These are phyloP conservation scores for Phlebopus sp. DNA, from an alignment of 1,284 basidiomycete species.

Conservation along the genomic window DNA sequence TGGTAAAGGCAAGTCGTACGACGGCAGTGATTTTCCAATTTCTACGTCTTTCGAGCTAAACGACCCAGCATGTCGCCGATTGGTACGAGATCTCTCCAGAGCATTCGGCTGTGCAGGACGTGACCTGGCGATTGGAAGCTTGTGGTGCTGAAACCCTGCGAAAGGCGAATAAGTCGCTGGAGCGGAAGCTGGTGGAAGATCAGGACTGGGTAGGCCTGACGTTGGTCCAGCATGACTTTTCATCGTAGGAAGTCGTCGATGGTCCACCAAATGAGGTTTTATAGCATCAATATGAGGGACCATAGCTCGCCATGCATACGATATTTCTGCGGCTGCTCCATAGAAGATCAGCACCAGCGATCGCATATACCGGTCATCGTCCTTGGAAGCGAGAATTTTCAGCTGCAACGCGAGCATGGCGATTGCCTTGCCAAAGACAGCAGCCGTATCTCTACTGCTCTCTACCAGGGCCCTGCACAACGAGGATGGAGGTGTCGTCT, in stretches of 20 bases:
- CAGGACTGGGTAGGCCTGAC: constrained; percentile 12
- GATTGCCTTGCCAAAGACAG: constrained; percentile 84
- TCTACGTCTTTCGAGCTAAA: constrained; percentile 92
- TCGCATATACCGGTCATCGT: constrained; percentile 86
- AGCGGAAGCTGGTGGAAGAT: constrained; percentile 18
- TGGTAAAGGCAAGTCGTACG: constrained; percentile 43
- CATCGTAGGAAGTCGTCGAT: constrained; percentile 32
- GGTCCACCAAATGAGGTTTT: constrained; percentile 57
- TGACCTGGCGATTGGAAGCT: constrained; percentile 36
- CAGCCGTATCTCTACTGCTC: constrained; percentile 82
- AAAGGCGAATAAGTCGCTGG: constrained; percentile 23
- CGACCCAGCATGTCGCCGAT: constrained; percentile 86
- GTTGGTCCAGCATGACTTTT: constrained; percentile 20
- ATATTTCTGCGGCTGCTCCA: constrained; percentile 88
- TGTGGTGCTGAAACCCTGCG: constrained; percentile 25
- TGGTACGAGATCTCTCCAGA: constrained; percentile 40
- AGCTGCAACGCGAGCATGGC: constrained; percentile 82
- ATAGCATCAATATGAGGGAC: constrained; percentile 72
- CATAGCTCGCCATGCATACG: constrained; percentile 82
- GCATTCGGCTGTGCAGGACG: constrained; percentile 31
- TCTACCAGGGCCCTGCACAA: constrained; percentile 82
- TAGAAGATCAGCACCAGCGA: constrained; percentile 88
- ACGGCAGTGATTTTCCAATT: constrained; percentile 78
- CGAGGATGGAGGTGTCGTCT: constrained; percentile 63
- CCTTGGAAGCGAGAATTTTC: constrained; percentile 69